Conservation (phyloP, 805 yeast genomes). For the Candida taoyuanica region DNA sequence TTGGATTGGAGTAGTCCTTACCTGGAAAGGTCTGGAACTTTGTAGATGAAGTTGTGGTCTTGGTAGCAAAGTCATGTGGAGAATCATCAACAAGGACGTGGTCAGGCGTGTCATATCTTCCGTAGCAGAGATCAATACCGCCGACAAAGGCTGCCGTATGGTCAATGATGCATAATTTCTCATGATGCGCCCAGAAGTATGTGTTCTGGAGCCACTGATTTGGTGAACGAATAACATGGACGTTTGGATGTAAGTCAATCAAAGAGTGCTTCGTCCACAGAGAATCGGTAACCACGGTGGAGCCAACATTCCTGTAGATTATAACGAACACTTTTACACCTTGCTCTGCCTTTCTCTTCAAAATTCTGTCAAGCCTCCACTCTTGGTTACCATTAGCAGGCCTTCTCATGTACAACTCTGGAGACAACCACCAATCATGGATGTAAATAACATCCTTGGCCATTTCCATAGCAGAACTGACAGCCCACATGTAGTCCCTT, state of each 20-base stretch:
- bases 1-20: conserved; percentile 94
- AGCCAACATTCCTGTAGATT: conserved; percentile 89
- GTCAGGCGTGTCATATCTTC: conserved; percentile 95
- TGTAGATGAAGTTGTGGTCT: conserved; percentile 35
- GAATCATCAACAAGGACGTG: conserved; percentile 83
- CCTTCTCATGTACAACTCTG: conserved; percentile 87
- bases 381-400: conserved; percentile 95
- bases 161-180: conserved; percentile 82
- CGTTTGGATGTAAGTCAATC: conserved; percentile 76
- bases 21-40: conserved; percentile 78
- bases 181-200: conserved; percentile 99
- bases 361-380: conserved; percentile 83
- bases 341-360: conserved; percentile 85
- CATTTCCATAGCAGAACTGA: conserved; percentile 85
- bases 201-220: conserved; percentile 91
- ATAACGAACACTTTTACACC: conserved; percentile 93
- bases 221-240: conserved; percentile 90
- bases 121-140: conserved; percentile 93
- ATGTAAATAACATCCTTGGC: conserved; percentile 91
- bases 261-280: conserved; percentile 91
- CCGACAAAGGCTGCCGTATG: conserved; percentile 88
- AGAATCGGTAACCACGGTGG: conserved; percentile 90
- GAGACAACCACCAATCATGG: conserved; percentile 98
- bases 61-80: conserved; percentile 31
- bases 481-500: conserved; percentile 95